Evolutionary conservation across 2,329 filamentous ascomycete species (phyloP), one percentile per base, ranked within the genome.

Genomic region (Pyrenophora tritici-repentis): DNA sequence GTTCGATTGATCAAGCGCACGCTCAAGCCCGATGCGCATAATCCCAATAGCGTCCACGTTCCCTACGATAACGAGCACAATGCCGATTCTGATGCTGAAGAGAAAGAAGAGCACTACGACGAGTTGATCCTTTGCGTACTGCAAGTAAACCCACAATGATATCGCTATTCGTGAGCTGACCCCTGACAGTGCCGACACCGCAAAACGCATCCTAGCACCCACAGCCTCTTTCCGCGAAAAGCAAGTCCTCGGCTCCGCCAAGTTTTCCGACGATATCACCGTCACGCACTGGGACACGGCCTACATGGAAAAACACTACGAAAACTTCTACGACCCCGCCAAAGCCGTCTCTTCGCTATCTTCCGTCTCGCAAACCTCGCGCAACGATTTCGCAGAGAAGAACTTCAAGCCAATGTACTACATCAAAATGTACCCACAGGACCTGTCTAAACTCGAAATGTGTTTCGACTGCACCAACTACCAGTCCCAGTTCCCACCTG

Each of bases 381-480:
- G 78, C 38, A 65, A 75, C 75, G 45, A 79, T 64, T 70, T 67
- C 22, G 80, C 79, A 3, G 75, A 78, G 47, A 78, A 79, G 41
- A 76, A 74, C 16, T 87, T 84, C 75, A 77, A 79, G 42, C 84
- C 84, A 43, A 87, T 87, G 84, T 87, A 87, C 73, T 81, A 82
- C 63, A 87, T 84, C 58, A 83, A 85, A 47, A 81, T 79, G 44
- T 87, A 87, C 66, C 71, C 76, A 0, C 53, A 79, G 12, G 80
- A 86, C 59, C 76, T 78, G 1, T 80, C 75, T 2, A 82, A 84
- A 68, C 80, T 79, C 31, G 82, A 83, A 66, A 84, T 77, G 79
- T 86, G 82, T 49, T 91, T 90, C 72, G 86, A 91, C 70, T 88
- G 86, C 73, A 87, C 85, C 32, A 88, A 89, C 67, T 90, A 90